Evolutionary conservation across 306 rosid genomes (phyloP).

Genomic region (Acacia crassicarpa): DNA sequence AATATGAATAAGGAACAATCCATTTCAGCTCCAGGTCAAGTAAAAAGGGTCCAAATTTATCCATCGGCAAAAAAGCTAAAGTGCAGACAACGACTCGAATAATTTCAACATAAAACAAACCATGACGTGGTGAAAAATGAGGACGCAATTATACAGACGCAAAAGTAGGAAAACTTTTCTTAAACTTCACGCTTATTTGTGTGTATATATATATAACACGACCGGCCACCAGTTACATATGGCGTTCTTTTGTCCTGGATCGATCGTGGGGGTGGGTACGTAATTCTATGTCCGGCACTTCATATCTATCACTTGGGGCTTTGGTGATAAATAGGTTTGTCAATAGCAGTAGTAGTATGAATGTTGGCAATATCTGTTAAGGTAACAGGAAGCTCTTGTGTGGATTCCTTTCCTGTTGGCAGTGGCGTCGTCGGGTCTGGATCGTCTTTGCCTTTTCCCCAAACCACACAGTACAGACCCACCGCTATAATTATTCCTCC

Average conservation of each 20-base stretch:
- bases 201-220: background rate
- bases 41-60: background rate
- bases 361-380: background rate
- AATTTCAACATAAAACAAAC: background rate
- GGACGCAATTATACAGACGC: background rate
- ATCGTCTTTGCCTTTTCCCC: slow-evolving; percentile 80
- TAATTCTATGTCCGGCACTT: background rate
- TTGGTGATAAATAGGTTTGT: background rate
- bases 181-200: background rate
- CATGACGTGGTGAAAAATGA: background rate
- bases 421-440: slow-evolving; percentile 9
- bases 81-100: background rate
- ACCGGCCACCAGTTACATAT: background rate
- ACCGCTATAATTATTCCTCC: slow-evolving; percentile 66
- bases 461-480: slow-evolving; percentile 76
- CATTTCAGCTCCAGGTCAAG: background rate
- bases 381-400: slow-evolving; percentile 32
- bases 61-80: background rate
- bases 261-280: background rate
- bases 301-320: background rate
- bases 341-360: background rate
- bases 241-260: background rate
- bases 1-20: background rate
- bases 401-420: slow-evolving; percentile 18
- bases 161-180: background rate